Base-by-base conservation (phyloP, 2,329 filamentous ascomycete species). In the Proliferodiscus dingleyae region DNA sequence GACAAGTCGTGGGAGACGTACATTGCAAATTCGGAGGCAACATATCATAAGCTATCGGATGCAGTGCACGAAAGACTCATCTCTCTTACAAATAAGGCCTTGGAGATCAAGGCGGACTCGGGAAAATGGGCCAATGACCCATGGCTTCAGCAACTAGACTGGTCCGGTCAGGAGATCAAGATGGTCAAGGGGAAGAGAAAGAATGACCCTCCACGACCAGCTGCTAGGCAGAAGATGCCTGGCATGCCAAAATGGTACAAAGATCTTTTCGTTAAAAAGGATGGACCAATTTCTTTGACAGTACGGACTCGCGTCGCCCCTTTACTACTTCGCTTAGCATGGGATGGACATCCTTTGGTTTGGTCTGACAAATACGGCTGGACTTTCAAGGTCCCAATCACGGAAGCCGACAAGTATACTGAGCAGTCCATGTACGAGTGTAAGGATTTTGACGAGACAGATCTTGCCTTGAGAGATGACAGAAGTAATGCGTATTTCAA, bases 171-270 rank as follows among this genome's bases (percentile, higher is more conserved):
- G 66, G 88, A 95, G 64, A 75, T 95, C 51, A 90, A 80, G 62
- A 93, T 91, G 86, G 83, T 81, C 18, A 97, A 96, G 64, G 86
- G 84, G 3, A 96, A 93, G 70, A 90, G 86, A 67, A 96, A 95
- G 65, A 73, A 71, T 8, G 88, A 94, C 45, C 82, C 85, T 9
- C 85, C 86, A 2, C 75, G 89, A 36, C 89, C 85, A 23, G 85
- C 83, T 6, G 83, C 83, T 9, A 75, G 86, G 37, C 93, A 98
- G 64, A 98, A 97, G 73, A 89, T 85, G 69, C 90, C 91, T 0
- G 93, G 93, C 11, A 93, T 87, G 85, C 93, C 93, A 0, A 77
- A 86, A 54, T 98, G 93, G 93, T 98, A 95, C 68, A 96, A 93
- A 61, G 89, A 89, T 63, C 71, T 98, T 1, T 95, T 94, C 57